Evolutionary conservation across 441 rosid genomes (phyloP), one percentile per base, ranked within the genome.

Genomic region (Aleurites moluccanus): DNA sequence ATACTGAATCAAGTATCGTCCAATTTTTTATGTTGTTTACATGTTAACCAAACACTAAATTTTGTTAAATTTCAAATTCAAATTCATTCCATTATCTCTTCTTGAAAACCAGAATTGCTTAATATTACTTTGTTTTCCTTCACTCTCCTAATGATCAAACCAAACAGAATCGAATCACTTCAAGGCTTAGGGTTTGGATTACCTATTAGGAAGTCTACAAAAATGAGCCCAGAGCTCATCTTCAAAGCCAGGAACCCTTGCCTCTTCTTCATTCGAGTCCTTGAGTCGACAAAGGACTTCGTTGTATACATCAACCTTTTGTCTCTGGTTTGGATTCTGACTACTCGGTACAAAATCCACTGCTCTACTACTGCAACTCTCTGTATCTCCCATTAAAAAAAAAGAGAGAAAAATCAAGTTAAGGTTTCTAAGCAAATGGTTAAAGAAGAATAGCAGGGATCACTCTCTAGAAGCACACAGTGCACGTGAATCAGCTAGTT

Each of bases 171-270:
- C 5, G 16, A 62, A 70, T 18, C 13, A 21, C 38, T 1, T 28
- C 21, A 10, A 1, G 45, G 18, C 13, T 44, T n/a, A 60, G 40
- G 49, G 15, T 25, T 67, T 25, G 38, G 33, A 59, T 60, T 74
- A 83, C 91, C 88, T 79, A 21, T 82, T 50, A 3, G 88, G 87
- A 62, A 88, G 88, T 52, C 84, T 76, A 71, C 53, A 25, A 76
- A 91, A 89, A 79, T 89, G 96, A 74, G 81, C 75, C 93, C 88
- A 85, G 20, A 91, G 91, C 57, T 88, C 88, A 30, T 86, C 88
- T 72, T 87, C 90, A 57, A 89, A 90, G 50, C 83, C 82, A 74
- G 86, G 87, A 55, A 64, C 75, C 38, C 15, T 52, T 10, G 86
- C 81, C 40, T 83, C 92, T 64, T 80, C 78, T 27, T 71, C 60